Conservation (phyloP, 805 yeast species). For the Candida vartiovaarae region DNA sequence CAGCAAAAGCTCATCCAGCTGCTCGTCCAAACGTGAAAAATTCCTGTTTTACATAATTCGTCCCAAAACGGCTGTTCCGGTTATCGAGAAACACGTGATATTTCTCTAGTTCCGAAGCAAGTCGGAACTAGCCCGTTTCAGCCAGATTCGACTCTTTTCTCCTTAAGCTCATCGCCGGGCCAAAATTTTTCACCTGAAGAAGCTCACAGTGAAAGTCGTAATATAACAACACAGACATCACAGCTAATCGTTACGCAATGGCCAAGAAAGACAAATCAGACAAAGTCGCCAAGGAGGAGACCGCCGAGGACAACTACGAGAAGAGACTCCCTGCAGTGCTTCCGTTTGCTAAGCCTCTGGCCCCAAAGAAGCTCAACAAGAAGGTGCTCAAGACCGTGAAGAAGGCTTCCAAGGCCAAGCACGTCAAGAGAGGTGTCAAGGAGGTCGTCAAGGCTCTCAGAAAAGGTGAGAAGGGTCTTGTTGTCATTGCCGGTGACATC, state of each 20-base stretch:
- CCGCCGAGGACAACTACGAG: constrained; percentile 80
- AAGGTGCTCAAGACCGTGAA: constrained; percentile 92
- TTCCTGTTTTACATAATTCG: too few species aligned
- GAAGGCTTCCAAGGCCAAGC: constrained; percentile 97
- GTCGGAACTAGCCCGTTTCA: too few species aligned
- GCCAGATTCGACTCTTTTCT: too few species aligned
- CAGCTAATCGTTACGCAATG: constrained; percentile 20
- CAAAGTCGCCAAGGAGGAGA: constrained; percentile 18
- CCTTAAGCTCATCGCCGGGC: too few species aligned
- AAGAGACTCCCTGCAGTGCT: constrained; percentile 82
- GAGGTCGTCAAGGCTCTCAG: constrained; percentile 97
- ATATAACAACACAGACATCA: too few species aligned
- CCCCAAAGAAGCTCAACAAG: constrained; percentile 92
- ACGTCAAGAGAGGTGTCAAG: constrained; percentile 97
- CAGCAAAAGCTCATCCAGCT: background rate
- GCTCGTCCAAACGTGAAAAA: too few species aligned
- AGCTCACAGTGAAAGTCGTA: too few species aligned
- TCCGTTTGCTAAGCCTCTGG: constrained; percentile 91
- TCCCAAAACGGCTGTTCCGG: background rate
- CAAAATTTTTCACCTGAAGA: too few species aligned
- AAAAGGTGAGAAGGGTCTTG: constrained; percentile 97
- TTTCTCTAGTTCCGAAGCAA: too few species aligned
- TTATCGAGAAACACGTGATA: background rate
- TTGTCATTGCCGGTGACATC: constrained; percentile 95
- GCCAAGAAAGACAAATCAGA: constrained; percentile 38